Conservation (phyloP, 169 alveolate species). For the Plasmodium coatneyi region DNA sequence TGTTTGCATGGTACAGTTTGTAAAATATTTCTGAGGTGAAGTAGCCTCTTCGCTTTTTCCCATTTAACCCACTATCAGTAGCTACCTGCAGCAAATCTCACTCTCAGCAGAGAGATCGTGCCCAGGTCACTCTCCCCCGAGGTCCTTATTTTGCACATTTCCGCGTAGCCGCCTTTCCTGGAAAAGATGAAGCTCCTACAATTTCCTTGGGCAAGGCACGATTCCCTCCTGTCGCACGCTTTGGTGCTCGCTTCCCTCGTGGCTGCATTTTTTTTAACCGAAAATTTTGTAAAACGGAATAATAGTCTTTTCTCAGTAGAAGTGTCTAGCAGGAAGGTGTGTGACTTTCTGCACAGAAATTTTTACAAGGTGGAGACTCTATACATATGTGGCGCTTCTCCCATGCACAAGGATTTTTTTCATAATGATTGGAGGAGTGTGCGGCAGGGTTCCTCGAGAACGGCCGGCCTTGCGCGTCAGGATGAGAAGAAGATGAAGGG, state of each 20-base stretch:
- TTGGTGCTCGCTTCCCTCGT: neutral
- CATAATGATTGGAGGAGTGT: slow-evolving; percentile 27
- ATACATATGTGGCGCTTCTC: neutral
- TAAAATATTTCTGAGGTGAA: neutral
- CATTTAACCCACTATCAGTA: neutral
- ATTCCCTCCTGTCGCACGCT: neutral
- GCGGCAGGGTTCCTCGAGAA: neutral
- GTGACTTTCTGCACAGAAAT: slow-evolving; percentile 13
- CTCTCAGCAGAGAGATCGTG: neutral
- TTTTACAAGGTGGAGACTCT: neutral
- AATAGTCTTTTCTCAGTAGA: neutral
- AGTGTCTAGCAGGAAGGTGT: slow-evolving; percentile 5
- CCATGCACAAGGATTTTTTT: neutral
- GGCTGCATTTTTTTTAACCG: neutral
- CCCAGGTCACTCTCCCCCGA: neutral
- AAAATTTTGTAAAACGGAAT: slow-evolving; percentile 5
- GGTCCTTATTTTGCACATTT: neutral
- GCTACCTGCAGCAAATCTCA: neutral
- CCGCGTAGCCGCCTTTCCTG: neutral
- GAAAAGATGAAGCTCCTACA: slow-evolving; percentile 11
- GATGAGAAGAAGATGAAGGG: neutral
- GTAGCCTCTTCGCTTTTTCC: neutral
- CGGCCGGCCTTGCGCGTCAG: neutral
- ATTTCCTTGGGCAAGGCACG: neutral
- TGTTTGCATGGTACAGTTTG: neutral